Evolutionary conservation across 352 stramenopile species (phyloP), one percentile per base, ranked within the genome.

Genomic region (Pythium grandisporangium): DNA sequence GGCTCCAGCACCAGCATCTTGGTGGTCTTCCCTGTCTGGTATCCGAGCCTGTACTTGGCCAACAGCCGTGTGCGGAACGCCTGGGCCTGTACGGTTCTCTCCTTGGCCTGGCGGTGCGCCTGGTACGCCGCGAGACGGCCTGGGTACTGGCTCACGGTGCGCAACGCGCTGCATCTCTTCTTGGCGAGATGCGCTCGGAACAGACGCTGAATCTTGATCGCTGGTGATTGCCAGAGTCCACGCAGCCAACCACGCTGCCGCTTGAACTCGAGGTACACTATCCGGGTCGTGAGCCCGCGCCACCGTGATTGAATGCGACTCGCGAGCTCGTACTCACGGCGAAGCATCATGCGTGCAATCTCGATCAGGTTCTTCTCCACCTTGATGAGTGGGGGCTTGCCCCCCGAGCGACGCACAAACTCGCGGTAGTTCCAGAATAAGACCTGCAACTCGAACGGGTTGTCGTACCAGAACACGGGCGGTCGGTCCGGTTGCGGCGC

Each of bases 381-480:
- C 30, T 84, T 78, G 21, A 80, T 69, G 14, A 88, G 56, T 17
- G 77, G 48, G 4, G 74, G 73, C 37, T 61, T 66, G 6, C 66
- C 61, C 10, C 75, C 72, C 0, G 72, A 67, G 20, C 74, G 68
- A 2, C 70, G 70, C 37, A 86, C 72, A 45, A 87, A 86, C 40
- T 87, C 73, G 12, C 76, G 62, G 49, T 92, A 89, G 45, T 89
- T 74, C 69, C 66, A 84, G 37, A 67, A 77, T 25, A 88, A 66
- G 7, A 86, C 63, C 32, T 46, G 48, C 6, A 82, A 51, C 44
- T 92, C 76, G 2, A 58, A 62, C 1, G 57, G 45, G 41, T 70
- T 82, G 6, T 81, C 54, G 56, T 92, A 88, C 75, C 78, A 92
- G 42, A 89, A 89, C n/a, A 92, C 69, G 2, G 66, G 61, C 13